Base-by-base conservation (phyloP, 805 yeast genomes). In the Yamadazyma olivae region DNA sequence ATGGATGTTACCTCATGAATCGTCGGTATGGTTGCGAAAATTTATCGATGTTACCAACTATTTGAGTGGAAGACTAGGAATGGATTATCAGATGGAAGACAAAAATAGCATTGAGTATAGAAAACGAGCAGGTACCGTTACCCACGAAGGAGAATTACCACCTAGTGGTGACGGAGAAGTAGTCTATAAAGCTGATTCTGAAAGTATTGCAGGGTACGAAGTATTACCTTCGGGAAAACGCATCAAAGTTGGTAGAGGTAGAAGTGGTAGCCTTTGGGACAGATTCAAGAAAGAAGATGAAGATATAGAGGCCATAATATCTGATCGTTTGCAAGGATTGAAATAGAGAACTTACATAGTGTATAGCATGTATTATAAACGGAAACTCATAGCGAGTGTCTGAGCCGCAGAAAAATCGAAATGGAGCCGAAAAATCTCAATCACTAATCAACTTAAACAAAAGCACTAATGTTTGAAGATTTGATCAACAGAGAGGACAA, bases 151-250 rank as follows among this genome's bases (percentile, higher is more conserved):
- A 3, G 84, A 79, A 42, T 52, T 71, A 12, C 74, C 79, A 5
- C 78, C 83, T 2, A 72, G 78, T 25, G 49, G 61, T 13, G 64
- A 48, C 5, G 69, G 70, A 1, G 42, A 41, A 16, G 62, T 49
- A 0, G 33, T 59, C 10, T 40, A 38, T 16, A 53, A 41, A 12
- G 54, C 48, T 14, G 63, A 51, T 32, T 69, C 60, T 39, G 59
- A 57, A 27, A 23, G 31, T 20, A 30, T 12, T 13, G 21, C 20
- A 19, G 17, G 24, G 9, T 70, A 67, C 29, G 91, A 82, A 45
- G 61, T 79, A 30, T 66, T 85, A 39, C 95, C 95, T 1, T 81
- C 90, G 54, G 95, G 95, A 24, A 76, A 81, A 43, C 59, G 77
- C 12, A 66, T 84, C 16, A 73, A 70, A 61, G 31, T 32, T 9